A percentile compares a stretch with the other conserved stretches of the same genome.
Evolutionary conservation across 805 yeast species (phyloP).

Genomic region (Yamadazyma insecticola): DNA sequence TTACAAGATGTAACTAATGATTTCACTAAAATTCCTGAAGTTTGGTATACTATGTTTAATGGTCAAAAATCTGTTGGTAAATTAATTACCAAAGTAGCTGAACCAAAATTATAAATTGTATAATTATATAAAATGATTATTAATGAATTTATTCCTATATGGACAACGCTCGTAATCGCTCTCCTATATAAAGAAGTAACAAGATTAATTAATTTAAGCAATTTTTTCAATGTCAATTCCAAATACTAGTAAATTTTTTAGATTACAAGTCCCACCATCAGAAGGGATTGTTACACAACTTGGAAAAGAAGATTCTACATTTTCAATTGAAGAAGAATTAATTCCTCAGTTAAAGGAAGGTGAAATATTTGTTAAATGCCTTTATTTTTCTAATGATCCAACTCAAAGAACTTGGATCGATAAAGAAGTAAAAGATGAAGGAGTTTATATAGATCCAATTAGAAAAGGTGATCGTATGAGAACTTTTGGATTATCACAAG

Average conservation of each 20-base stretch:
- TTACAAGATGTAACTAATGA: conserved; percentile 30
- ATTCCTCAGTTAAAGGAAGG: conserved; percentile 16
- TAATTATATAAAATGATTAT: no score
- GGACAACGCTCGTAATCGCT: no score
- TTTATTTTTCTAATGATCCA: conserved; percentile 33
- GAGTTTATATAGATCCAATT: conserved; percentile 19
- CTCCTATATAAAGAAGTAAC: no score
- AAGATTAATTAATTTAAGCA: no score
- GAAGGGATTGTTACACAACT: no score
- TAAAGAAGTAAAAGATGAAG: conserved; percentile 18
- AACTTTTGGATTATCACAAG: conserved; percentile 19
- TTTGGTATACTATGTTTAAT: conserved; percentile 44
- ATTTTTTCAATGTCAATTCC: no score
- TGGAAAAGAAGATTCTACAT: conserved; percentile 24
- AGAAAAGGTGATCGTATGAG: conserved; percentile 18
- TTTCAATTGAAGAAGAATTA: conserved; percentile 16
- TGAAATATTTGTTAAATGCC: conserved; percentile 21
- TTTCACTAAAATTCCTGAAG: conserved; percentile 41
- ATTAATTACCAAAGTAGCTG: conserved; percentile 41
- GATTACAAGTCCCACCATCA: no score
- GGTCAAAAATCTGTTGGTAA: conserved; percentile 47
- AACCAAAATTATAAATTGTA: conserved; percentile 5
- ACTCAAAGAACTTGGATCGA: conserved; percentile 34
- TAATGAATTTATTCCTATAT: no score
- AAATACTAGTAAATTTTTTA: no score